Percentiles rank a stretch among this genome's conserved stretches.
Conservation (phyloP, 306 rosid genomes). For the Cucumis sativus region Cucumber_9930_V3 NC_026661.2:7827001-7827500, state of each 20-base stretch:
- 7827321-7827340: not conserved
- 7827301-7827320: not conserved
- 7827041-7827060: not conserved
- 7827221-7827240: conserved; percentile 23
- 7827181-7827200: conserved; percentile 5
- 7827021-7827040: conserved; percentile 11
- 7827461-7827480: not conserved
- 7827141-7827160: conserved; percentile 15
- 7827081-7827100: conserved; percentile 9
- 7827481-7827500: not conserved
- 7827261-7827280: conserved; percentile 40
- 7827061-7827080: conserved; percentile 6
- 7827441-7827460: not conserved
- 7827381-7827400: conserved; percentile 8
- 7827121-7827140: not conserved
- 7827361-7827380: conserved; percentile 5
- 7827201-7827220: conserved; percentile 10
- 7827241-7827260: conserved; percentile 37
- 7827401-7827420: conserved; percentile 12
- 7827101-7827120: conserved; percentile 32
- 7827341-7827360: not conserved
- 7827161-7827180: conserved; percentile 16
- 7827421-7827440: not conserved
- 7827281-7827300: not conserved
- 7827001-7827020: conserved; percentile 26